These are phyloP conservation scores for Venturia aucupariae DNA, from an alignment of 2,329 filamentous ascomycete species.

Conservation along the genomic window DNA sequence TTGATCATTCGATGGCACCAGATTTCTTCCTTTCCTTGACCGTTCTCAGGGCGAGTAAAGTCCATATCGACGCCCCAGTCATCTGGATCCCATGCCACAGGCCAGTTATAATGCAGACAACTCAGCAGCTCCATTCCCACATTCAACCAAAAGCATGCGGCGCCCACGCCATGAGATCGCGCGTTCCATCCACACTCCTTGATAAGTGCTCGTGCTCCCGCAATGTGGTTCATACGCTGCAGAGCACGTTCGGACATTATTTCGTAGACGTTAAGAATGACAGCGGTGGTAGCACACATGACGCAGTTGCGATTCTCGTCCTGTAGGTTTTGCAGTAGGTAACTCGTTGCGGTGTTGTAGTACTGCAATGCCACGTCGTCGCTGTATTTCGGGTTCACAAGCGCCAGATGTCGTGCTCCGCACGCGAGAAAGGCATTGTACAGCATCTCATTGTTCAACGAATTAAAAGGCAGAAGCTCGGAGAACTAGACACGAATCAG, in stretches of 20 bases:
- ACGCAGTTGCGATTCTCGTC: slow-evolving; percentile 77
- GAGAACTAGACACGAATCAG: slow-evolving; percentile 51
- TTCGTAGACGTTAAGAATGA: slow-evolving; percentile 86
- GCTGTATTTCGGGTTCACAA: slow-evolving; percentile 59
- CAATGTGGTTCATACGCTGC: slow-evolving; percentile 82
- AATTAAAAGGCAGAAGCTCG: slow-evolving; percentile 70
- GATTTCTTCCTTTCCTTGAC: slow-evolving; percentile 57
- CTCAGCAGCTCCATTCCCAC: slow-evolving; percentile 83
- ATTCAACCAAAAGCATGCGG: slow-evolving; percentile 91
- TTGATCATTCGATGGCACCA: slow-evolving; percentile 89
- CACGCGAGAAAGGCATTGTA: slow-evolving; percentile 84
- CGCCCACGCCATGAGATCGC: slow-evolving; percentile 65
- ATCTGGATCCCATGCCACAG: slow-evolving; percentile 79
- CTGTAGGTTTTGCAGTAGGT: slow-evolving; percentile 66
- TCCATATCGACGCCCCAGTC: slow-evolving; percentile 81
- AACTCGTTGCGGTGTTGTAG: slow-evolving; percentile 75
- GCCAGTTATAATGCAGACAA: slow-evolving; percentile 81
- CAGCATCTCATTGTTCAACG: slow-evolving; percentile 76
- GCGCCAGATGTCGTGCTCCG: slow-evolving; percentile 69
- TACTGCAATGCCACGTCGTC: slow-evolving; percentile 73
- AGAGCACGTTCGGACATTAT: slow-evolving; percentile 76
- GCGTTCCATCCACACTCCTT: slow-evolving; percentile 87
- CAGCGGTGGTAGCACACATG: slow-evolving; percentile 77
- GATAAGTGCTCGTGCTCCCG: slow-evolving; percentile 74
- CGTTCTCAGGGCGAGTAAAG: slow-evolving; percentile 40